Conservation (phyloP, 163 green algal species). For the Coccomyxa subellipsoidea region DNA sequence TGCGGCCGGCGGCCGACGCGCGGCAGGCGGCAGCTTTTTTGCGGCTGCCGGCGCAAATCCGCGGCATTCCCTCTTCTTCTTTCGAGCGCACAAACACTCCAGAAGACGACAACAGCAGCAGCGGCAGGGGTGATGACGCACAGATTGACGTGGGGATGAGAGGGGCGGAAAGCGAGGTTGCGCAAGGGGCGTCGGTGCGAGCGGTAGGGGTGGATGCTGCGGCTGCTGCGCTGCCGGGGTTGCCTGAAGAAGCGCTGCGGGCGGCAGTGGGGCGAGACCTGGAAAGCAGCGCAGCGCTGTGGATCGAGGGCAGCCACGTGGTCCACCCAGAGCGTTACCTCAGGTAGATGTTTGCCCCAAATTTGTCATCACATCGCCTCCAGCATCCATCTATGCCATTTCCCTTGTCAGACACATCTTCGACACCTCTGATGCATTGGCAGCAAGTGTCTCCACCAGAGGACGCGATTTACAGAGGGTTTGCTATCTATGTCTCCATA, state of each 20-base stretch:
- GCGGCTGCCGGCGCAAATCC: not conserved
- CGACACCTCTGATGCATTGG: not conserved
- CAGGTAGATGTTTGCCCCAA: not conserved
- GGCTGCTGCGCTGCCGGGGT: slow-evolving; percentile 17
- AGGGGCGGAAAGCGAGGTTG: not conserved
- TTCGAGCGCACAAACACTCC: too few relatives aligned
- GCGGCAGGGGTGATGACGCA: not conserved
- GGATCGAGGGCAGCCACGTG: slow-evolving; percentile 49
- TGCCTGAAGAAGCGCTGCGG: slow-evolving; percentile 15
- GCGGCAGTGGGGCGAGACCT: not conserved
- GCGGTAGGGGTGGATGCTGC: slow-evolving; percentile 4
- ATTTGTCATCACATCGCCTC: not conserved
- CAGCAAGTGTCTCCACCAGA: too few relatives aligned
- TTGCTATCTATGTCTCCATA: slow-evolving; percentile 13
- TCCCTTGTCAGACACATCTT: not conserved
- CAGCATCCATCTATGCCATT: slow-evolving; percentile 1
- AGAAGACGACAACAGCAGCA: not conserved
- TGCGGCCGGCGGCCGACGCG: slow-evolving; percentile 16
- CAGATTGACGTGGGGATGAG: not conserved
- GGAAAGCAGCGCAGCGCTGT: slow-evolving; percentile 21
- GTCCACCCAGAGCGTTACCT: slow-evolving; percentile 58
- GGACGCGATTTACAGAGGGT: not conserved
- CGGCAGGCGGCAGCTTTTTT: slow-evolving; percentile 16
- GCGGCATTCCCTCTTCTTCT: not conserved
- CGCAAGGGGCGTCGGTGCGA: not conserved